Evolutionary conservation across 2,329 filamentous ascomycete genomes (phyloP).

Genomic region (Aspergillus fructus): DNA sequence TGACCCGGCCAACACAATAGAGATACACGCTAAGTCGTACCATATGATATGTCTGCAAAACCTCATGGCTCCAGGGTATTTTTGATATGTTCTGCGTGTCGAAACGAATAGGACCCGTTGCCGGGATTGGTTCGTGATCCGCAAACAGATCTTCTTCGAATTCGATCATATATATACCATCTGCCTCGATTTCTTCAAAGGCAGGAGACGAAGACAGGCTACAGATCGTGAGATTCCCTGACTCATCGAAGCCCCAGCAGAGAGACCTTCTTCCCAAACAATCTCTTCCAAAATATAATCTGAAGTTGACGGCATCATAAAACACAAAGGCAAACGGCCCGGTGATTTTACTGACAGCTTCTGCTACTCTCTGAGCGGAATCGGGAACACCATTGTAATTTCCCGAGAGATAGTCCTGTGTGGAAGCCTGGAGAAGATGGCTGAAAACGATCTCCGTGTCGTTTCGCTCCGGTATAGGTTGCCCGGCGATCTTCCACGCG

Average conservation of each 20-base stretch:
- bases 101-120: conserved; percentile 5
- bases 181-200: conserved; percentile 81
- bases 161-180: conserved; percentile 73
- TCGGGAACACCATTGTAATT: conserved; percentile 11
- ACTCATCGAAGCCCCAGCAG: conserved; percentile 54
- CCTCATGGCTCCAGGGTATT: conserved; percentile 28
- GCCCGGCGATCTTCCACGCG: conserved; percentile 72
- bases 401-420: neutral
- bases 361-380: conserved; percentile 29
- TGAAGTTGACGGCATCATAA: conserved; percentile 62
- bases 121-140: neutral
- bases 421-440: conserved; percentile 51
- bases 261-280: conserved; percentile 84
- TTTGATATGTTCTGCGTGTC: conserved; percentile 24
- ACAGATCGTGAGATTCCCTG: conserved; percentile 60
- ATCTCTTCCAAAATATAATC: conserved; percentile 81
- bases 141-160: conserved; percentile 36
- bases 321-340: conserved; percentile 92
- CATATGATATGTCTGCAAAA: conserved; percentile 20
- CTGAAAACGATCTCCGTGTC: conserved; percentile 72
- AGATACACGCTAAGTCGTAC: conserved; percentile 19
- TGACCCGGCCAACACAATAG: neutral
- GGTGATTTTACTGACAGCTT: conserved; percentile 61
- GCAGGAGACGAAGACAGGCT: conserved; percentile 56
- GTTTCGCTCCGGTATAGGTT: conserved; percentile 70